A percentile compares a stretch with the other conserved stretches of the same genome.
Evolutionary conservation across 495 filamentous ascomycete genomes (phyloP).

Genomic region (Neurospora tetraspora): DNA sequence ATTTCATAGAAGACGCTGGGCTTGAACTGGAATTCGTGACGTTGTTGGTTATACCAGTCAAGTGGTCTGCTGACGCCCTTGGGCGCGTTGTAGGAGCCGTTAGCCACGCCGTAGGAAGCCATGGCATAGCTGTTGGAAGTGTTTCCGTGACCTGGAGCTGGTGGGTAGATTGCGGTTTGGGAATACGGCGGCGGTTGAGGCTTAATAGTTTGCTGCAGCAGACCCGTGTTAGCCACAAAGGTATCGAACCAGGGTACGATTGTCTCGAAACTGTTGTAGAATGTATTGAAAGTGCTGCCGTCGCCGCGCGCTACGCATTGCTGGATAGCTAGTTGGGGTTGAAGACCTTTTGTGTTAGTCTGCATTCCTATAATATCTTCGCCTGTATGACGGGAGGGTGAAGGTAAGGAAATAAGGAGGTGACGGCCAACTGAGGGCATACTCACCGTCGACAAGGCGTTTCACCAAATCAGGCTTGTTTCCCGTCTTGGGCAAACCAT

Average conservation of each 20-base stretch:
- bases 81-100: slow-evolving; percentile 3
- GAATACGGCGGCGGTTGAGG: slow-evolving; percentile 1
- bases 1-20: slow-evolving; percentile 70
- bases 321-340: slow-evolving; percentile 11
- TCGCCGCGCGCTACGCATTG: slow-evolving; percentile 5
- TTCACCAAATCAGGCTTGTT: slow-evolving; percentile 70
- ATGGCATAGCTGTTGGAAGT: slow-evolving; percentile 7
- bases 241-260: slow-evolving; percentile 6
- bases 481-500: slow-evolving; percentile 63
- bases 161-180: slow-evolving; percentile 3
- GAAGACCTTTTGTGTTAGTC: not conserved
- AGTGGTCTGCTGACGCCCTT: not conserved
- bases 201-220: not conserved
- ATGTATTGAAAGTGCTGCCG: slow-evolving; percentile 4
- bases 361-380: not conserved
- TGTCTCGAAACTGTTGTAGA: slow-evolving; percentile 17
- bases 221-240: not conserved
- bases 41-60: not conserved
- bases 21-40: slow-evolving; percentile 44
- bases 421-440: slow-evolving; percentile 1
- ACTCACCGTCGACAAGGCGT: slow-evolving; percentile 61
- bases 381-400: not conserved
- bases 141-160: not conserved
- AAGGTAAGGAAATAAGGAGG: not conserved
- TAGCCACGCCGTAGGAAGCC: slow-evolving; percentile 1